phyloP scores from a whole-genome alignment of 2,329 filamentous ascomycete genomes.

The Magnaporthiopsis incrustans region DNA sequence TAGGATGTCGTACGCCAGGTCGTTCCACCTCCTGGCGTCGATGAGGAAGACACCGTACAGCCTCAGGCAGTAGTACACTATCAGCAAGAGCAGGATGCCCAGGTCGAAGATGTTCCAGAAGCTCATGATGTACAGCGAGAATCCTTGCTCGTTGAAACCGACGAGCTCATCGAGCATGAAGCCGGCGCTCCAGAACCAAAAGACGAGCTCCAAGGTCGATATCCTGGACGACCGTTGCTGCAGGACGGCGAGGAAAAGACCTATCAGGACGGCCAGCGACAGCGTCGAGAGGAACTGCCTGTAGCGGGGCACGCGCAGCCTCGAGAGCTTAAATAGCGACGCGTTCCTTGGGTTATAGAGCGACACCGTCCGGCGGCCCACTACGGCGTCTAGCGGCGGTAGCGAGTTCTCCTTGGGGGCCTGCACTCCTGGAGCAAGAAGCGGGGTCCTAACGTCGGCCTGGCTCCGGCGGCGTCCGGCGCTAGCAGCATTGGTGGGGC shows the following conservation, averaged over 20 bases:
- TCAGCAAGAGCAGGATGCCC: conserved; percentile 76
- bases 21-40: conserved; percentile 65
- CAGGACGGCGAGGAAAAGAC: conserved; percentile 77
- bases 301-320: conserved; percentile 84
- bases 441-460: conserved; percentile 41
- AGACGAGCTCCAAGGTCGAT: conserved; percentile 75
- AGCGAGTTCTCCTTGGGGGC: background rate
- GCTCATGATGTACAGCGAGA: conserved; percentile 93
- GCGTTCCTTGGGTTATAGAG: conserved; percentile 87
- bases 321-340: conserved; percentile 83
- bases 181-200: conserved; percentile 97
- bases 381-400: background rate
- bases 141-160: conserved; percentile 93
- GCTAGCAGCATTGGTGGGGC: conserved; percentile 16
- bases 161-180: conserved; percentile 97
- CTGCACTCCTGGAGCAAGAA: conserved; percentile 32
- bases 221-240: conserved; percentile 68
- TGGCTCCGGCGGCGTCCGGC: conserved; percentile 18
- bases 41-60: conserved; percentile 80
- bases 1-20: conserved; percentile 88
- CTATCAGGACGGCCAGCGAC: conserved; percentile 77
- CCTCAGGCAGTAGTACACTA: conserved; percentile 84
- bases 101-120: conserved; percentile 97
- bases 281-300: conserved; percentile 83
- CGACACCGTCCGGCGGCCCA: conserved; percentile 64